These are phyloP conservation scores for Trichoderma sp. DNA, from an alignment of 2,329 filamentous ascomycete genomes.

Conservation along the genomic window DNA sequence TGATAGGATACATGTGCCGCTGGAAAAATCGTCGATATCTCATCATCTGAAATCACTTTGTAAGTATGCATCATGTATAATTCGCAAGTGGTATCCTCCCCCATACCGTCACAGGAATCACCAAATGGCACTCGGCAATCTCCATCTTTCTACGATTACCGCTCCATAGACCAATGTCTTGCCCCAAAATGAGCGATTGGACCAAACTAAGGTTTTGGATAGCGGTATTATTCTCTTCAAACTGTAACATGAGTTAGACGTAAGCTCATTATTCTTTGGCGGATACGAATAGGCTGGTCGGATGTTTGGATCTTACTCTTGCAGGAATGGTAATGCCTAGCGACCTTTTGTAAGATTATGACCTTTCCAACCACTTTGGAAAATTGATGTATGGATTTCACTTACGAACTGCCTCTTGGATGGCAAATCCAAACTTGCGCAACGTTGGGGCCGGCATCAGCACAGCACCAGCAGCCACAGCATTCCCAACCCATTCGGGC, in stretches of 20 bases:
- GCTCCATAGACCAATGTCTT: constrained; percentile 59
- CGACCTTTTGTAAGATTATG: background rate
- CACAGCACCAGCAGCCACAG: constrained; percentile 63
- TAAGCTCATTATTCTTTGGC: background rate
- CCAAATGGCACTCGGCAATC: constrained; percentile 56
- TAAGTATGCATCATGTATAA: background rate
- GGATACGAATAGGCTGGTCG: background rate
- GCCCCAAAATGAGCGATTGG: constrained; percentile 53
- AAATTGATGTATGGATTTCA: constrained; percentile 13
- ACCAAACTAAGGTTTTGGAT: constrained; percentile 54
- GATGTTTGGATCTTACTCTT: constrained; percentile 35
- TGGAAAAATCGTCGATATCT: constrained; percentile 62
- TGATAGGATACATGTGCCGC: constrained; percentile 55
- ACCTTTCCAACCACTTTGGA: background rate
- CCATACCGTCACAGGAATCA: constrained; percentile 51
- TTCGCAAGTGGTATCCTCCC: background rate
- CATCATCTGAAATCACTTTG: constrained; percentile 51
- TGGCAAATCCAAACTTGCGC: constrained; percentile 62
- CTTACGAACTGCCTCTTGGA: constrained; percentile 56
- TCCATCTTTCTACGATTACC: constrained; percentile 61
- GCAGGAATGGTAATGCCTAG: constrained; percentile 40
- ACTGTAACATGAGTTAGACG: constrained; percentile 39
- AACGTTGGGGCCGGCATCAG: constrained; percentile 61
- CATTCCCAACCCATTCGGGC: constrained; percentile 63
- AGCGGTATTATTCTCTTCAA: constrained; percentile 54